A percentile compares a stretch with the other conserved stretches of the same genome.
Evolutionary conservation across 331 rosid species (phyloP).

Genomic region (Acacia pycnantha): DNA sequence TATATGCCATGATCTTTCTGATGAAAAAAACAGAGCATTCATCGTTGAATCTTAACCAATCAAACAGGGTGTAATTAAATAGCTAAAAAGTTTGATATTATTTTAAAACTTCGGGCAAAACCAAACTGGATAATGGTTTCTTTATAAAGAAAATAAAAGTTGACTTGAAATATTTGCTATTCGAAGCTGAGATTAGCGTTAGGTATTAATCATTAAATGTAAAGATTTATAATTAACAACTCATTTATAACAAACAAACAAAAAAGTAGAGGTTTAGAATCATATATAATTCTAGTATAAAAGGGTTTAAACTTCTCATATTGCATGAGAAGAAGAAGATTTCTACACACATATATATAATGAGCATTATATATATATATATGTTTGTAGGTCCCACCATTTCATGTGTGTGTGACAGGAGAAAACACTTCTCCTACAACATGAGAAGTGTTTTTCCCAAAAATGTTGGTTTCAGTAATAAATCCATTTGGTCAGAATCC

Average conservation of each 20-base stretch:
- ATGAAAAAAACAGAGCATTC: neutral
- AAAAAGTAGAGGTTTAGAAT: neutral
- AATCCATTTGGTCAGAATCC: neutral
- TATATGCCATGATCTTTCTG: neutral
- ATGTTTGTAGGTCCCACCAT: no score
- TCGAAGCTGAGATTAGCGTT: neutral
- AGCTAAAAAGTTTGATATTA: neutral
- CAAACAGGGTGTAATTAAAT: neutral
- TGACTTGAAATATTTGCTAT: neutral
- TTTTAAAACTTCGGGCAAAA: neutral
- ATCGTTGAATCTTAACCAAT: neutral
- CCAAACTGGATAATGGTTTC: neutral
- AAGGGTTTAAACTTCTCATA: no score
- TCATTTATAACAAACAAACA: neutral
- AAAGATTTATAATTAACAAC: neutral
- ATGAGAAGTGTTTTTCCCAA: no score
- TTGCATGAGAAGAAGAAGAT: no score
- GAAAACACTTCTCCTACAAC: no score
- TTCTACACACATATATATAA: no score
- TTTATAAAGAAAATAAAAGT: neutral
- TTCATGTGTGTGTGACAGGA: no score
- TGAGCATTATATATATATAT: no score
- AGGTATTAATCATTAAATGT: neutral
- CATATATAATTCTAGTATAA: no score
- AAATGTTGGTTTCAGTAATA: neutral